phyloP scores from a whole-genome alignment of 768 basidiomycete genomes.

The Mycena epipterygia region DNA sequence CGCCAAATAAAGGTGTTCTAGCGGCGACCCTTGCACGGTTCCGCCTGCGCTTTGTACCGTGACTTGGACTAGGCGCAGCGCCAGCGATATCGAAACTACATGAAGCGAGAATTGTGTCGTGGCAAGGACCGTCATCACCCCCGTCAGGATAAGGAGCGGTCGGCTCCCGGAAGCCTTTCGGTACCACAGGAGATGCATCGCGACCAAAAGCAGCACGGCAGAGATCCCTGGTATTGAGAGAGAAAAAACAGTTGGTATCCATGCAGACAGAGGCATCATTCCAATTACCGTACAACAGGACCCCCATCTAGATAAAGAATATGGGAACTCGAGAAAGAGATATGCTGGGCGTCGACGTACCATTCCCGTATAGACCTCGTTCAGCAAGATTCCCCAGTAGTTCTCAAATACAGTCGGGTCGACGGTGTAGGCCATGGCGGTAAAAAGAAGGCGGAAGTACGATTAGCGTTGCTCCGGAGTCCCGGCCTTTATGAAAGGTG shows the following conservation, averaged over 20 bases:
- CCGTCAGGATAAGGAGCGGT: not conserved
- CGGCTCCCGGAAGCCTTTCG: slow-evolving; percentile 11
- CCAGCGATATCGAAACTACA: not conserved
- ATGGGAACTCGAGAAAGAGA: not conserved
- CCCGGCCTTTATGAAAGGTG: no score
- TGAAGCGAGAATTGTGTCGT: slow-evolving; percentile 22
- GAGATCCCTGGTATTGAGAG: slow-evolving; percentile 20
- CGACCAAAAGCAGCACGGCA: slow-evolving; percentile 1
- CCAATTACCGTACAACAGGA: slow-evolving; percentile 18
- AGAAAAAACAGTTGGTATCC: no score
- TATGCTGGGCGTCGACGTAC: not conserved
- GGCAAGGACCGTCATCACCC: slow-evolving; percentile 10
- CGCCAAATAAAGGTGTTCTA: not conserved
- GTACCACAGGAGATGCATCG: slow-evolving; percentile 19
- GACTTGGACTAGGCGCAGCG: not conserved
- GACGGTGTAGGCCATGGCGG: slow-evolving; percentile 24
- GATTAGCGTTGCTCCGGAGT: no score
- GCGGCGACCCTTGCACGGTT: not conserved
- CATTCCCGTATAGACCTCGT: slow-evolving; percentile 18
- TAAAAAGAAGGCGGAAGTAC: no score
- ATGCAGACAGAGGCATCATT: no score
- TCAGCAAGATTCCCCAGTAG: not conserved
- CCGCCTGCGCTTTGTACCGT: not conserved
- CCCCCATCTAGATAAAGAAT: not conserved
- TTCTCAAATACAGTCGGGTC: slow-evolving; percentile 5